phyloP scores from a whole-genome alignment of 2,329 filamentous ascomycete genomes.

The Neonectria ditissima region DNA sequence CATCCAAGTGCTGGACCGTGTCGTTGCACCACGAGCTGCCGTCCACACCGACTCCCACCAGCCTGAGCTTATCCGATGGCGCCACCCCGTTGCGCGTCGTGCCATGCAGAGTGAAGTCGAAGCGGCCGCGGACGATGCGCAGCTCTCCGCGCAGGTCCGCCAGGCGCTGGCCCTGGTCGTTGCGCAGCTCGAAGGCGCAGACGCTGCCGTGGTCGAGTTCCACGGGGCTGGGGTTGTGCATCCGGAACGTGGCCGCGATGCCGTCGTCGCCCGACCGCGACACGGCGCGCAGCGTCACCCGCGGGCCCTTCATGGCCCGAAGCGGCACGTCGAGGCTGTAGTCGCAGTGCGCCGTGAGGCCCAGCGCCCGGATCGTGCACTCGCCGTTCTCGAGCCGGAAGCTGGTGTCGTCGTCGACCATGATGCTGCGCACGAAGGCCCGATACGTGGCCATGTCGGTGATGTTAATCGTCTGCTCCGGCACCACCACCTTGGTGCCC shows the following conservation, averaged over 20 bases:
- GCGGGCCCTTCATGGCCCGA: conserved; percentile 43
- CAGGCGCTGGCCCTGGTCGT: conserved; percentile 40
- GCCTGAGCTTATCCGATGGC: conserved; percentile 35
- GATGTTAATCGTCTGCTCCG: conserved; percentile 46
- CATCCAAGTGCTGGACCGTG: conserved; percentile 45
- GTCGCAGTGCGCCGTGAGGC: conserved; percentile 38
- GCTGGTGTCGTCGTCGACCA: conserved; percentile 43
- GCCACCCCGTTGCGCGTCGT: conserved; percentile 26
- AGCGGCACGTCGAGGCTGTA: conserved; percentile 47
- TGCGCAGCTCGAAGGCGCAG: conserved; percentile 49
- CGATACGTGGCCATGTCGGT: conserved; percentile 44
- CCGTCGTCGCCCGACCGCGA: conserved; percentile 29
- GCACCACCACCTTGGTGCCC: conserved; percentile 43
- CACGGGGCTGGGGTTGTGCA: conserved; percentile 48
- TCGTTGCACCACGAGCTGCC: conserved; percentile 45
- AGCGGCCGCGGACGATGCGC: conserved; percentile 43
- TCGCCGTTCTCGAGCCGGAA: conserved; percentile 46
- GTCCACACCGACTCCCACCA: conserved; percentile 44
- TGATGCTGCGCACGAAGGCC: conserved; percentile 48
- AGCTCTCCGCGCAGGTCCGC: conserved; percentile 47
- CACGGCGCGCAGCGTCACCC: conserved; percentile 37
- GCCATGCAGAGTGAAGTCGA: conserved; percentile 46
- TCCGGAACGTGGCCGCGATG: conserved; percentile 38
- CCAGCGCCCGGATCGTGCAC: conserved; percentile 45
- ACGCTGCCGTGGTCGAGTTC: conserved; percentile 48